These are phyloP conservation scores for Thelephora terrestris DNA, from an alignment of 1,284 basidiomycete genomes.

Conservation along the genomic window DNA sequence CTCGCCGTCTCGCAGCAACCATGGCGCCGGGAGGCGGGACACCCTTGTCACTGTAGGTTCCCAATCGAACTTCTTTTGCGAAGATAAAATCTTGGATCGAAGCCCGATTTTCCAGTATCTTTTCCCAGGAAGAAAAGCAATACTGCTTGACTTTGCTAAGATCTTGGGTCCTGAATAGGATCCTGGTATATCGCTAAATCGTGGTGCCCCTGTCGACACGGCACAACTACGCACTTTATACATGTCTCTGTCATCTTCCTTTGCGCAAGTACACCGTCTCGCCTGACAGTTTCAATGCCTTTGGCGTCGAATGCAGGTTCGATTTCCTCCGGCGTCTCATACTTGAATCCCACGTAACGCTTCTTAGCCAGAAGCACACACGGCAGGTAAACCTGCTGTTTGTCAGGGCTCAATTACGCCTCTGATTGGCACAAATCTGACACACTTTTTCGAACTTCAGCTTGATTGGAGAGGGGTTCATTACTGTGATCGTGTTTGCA, in stretches of 20 bases:
- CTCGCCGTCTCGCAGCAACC: slow-evolving; percentile 70
- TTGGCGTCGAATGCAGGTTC: slow-evolving; percentile 91
- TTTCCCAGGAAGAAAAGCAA: slow-evolving; percentile 79
- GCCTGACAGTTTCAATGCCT: slow-evolving; percentile 92
- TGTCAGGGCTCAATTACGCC: background rate
- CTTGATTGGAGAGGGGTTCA: slow-evolving; percentile 88
- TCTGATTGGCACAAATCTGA: background rate
- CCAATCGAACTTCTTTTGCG: slow-evolving; percentile 88
- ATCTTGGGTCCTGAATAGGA: slow-evolving; percentile 84
- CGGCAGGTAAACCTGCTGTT: slow-evolving; percentile 77
- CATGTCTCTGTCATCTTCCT: slow-evolving; percentile 84
- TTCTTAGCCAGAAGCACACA: slow-evolving; percentile 95
- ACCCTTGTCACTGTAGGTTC: slow-evolving; percentile 80
- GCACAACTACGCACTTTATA: slow-evolving; percentile 53
- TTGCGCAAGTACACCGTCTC: slow-evolving; percentile 84
- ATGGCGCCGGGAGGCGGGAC: slow-evolving; percentile 87
- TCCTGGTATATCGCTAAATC: slow-evolving; percentile 32
- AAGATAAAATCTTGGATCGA: slow-evolving; percentile 90
- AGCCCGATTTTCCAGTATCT: slow-evolving; percentile 72
- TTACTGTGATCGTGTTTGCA: slow-evolving; percentile 74
- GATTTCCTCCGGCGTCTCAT: slow-evolving; percentile 71
- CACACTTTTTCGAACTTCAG: slow-evolving; percentile 94
- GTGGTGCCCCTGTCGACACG: background rate
- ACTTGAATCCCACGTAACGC: slow-evolving; percentile 94
- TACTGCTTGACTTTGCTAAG: slow-evolving; percentile 85